Conservation (phyloP, 2,329 filamentous ascomycete genomes). For the Zasmidium cellare region DNA sequence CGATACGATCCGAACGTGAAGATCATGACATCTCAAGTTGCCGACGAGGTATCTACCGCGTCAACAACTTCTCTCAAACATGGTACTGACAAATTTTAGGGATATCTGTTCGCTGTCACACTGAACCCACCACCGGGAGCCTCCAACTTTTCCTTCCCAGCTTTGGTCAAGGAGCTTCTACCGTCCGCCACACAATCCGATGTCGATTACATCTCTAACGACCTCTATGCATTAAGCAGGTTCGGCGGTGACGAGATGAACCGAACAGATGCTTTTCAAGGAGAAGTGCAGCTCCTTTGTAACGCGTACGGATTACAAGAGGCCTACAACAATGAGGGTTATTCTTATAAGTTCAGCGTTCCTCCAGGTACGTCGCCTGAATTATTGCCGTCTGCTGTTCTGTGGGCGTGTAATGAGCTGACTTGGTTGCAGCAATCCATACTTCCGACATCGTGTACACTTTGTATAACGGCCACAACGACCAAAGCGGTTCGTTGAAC, state of each 20-base stretch:
- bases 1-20: too few species aligned
- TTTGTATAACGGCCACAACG: slow-evolving; percentile 45
- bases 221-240: not conserved
- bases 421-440: slow-evolving; percentile 56
- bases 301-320: slow-evolving; percentile 52
- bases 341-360: slow-evolving; percentile 54
- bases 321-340: slow-evolving; percentile 49
- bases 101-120: slow-evolving; percentile 44
- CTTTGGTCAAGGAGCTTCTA: slow-evolving; percentile 50
- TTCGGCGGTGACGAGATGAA: slow-evolving; percentile 32
- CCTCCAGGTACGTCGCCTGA: too few species aligned
- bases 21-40: too few species aligned
- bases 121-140: slow-evolving; percentile 38
- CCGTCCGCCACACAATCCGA: slow-evolving; percentile 50
- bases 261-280: slow-evolving; percentile 21
- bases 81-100: slow-evolving; percentile 18
- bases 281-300: slow-evolving; percentile 37
- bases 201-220: slow-evolving; percentile 41
- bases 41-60: not conserved
- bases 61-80: not conserved
- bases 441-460: slow-evolving; percentile 54
- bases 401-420: too few species aligned
- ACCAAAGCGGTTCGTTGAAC: not conserved
- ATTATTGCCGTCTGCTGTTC: too few species aligned
- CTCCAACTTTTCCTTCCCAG: slow-evolving; percentile 37